Percentiles rank a stretch among this genome's conserved stretches.
Conservation (phyloP, 2,329 filamentous ascomycete species). For the Pseudocercospora fuligena region DNA sequence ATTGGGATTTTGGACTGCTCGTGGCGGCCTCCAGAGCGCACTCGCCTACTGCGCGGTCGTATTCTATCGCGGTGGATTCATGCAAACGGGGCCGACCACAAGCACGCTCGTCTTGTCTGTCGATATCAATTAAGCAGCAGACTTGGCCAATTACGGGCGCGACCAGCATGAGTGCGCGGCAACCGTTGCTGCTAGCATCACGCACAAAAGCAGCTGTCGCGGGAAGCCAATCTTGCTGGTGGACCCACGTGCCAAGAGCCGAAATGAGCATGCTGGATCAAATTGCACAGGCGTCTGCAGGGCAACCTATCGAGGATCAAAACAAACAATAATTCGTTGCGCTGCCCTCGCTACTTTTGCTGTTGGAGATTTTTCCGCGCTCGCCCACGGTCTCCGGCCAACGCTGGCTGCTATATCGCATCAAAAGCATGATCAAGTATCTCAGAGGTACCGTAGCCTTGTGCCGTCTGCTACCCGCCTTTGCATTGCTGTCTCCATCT, state of each 20-base stretch:
- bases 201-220: conserved; percentile 12
- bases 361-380: not conserved
- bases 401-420: not conserved
- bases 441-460: conserved; percentile 6
- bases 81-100: not conserved
- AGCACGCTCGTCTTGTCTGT: conserved; percentile 11
- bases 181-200: conserved; percentile 13
- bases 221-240: conserved; percentile 20
- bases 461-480: not conserved
- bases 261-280: conserved; percentile 26
- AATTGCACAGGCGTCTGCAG: conserved; percentile 17
- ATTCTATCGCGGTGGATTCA: not conserved
- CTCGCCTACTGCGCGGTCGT: not conserved
- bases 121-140: conserved; percentile 20
- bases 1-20: not conserved
- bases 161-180: conserved; percentile 14
- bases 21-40: not conserved
- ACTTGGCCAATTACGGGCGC: conserved; percentile 28
- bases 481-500: not conserved
- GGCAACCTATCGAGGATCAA: conserved; percentile 17
- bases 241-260: conserved; percentile 28
- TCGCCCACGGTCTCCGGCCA: not conserved
- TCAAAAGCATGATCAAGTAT: not conserved
- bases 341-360: not conserved
- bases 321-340: conserved; percentile 18